Conservation (phyloP, 139 green algal genomes). For the Axilococcus clingmanii region DNA sequence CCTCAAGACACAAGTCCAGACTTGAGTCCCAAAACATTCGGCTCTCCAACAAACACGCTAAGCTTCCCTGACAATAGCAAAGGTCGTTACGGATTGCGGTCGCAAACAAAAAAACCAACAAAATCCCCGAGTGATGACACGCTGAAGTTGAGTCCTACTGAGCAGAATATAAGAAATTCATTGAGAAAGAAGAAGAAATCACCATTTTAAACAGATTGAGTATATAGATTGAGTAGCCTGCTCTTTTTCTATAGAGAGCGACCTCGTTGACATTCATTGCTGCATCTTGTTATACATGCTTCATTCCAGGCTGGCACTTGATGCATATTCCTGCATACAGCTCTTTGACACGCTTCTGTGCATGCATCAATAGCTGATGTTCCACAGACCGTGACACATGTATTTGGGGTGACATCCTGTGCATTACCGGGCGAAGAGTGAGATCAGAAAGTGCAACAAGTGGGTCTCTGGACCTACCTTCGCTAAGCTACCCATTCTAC, state of each 20-base stretch:
- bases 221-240: neutral
- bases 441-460: neutral
- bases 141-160: conserved; percentile 22
- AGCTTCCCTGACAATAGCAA: no score
- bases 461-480: conserved; percentile 41
- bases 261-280: conserved; percentile 62
- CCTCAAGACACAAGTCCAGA: no score
- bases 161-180: conserved; percentile 17
- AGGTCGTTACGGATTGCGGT: no score
- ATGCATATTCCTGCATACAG: conserved; percentile 78
- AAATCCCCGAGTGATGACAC: neutral
- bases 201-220: neutral
- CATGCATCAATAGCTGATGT: conserved; percentile 73
- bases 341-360: conserved; percentile 77
- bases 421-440: conserved; percentile 3
- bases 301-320: conserved; percentile 94
- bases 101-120: no score
- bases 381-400: conserved; percentile 92
- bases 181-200: conserved; percentile 19
- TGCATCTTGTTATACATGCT: conserved; percentile 72
- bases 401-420: conserved; percentile 75
- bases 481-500: conserved; percentile 60
- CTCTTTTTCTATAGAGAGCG: conserved; percentile 1
- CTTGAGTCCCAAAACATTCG: no score
- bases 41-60: no score